Evolutionary conservation across 305 asterid species (phyloP).

Genomic region (Fraxinus paxiana): DNA sequence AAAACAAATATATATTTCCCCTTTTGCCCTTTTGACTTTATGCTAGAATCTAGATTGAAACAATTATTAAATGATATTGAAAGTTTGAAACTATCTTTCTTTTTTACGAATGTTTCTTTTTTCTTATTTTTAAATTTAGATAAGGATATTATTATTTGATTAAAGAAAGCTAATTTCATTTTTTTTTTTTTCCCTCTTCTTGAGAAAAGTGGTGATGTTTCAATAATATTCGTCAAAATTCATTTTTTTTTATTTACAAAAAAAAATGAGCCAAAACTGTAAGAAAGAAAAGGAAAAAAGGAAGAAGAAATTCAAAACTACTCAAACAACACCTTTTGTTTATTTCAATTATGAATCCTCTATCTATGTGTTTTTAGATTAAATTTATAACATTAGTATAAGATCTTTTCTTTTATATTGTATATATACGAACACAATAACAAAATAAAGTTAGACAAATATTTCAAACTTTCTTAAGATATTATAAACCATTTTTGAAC

Average conservation of each 20-base stretch:
- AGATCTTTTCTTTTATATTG: neutral
- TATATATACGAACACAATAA: neutral
- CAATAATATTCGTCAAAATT: neutral
- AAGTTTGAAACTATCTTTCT: neutral
- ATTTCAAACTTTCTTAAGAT: neutral
- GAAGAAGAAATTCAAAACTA: neutral
- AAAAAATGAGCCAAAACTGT: neutral
- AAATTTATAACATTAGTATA: neutral
- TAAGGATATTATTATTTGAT: neutral
- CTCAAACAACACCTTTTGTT: neutral
- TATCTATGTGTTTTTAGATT: neutral
- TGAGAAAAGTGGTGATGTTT: neutral
- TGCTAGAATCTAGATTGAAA: neutral
- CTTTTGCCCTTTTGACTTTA: neutral
- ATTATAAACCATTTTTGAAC: neutral
- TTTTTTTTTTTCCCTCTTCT: neutral
- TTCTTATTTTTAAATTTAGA: neutral
- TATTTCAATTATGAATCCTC: neutral
- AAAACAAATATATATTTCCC: neutral
- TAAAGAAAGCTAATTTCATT: neutral
- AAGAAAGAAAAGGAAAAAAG: neutral
- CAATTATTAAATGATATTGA: neutral
- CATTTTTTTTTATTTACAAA: neutral
- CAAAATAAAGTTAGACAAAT: neutral
- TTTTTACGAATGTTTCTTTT: neutral